Base-by-base conservation (phyloP, 768 basidiomycete species). In the Termitomyces sp. region DNA sequence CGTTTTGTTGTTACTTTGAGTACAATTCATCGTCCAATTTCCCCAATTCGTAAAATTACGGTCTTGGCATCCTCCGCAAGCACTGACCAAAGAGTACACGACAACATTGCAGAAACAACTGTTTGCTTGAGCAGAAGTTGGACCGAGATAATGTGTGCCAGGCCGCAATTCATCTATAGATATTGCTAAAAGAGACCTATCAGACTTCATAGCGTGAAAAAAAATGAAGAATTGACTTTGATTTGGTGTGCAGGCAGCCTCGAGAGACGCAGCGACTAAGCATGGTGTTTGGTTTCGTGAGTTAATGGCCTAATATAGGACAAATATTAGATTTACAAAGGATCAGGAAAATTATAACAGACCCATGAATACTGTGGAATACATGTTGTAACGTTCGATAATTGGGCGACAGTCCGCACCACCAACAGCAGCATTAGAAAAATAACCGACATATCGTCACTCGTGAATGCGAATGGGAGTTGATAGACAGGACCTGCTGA, bases 61-160 rank as follows among this genome's bases (percentile, higher is more conserved):
- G 30, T 70, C 70, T 67, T 88, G 87, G 64, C 87, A 88, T 33
- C 71, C 72, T 32, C 77, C 84, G 63, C 87, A 88, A 1, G 86
- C 86, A 53, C 79, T 81, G 30, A 87, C 69, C 55, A 82, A 57
- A 12, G 77, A 80, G 63, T 88, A 88, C 32, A 79, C 78, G 20
- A 87, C 79, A 1, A 82, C 75, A 65, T 77, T 87, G 64, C 87
- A 88, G 58, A 68, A 63, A 62, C 87, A 88, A 3, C 60, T 46
- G 55, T 76, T 72, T 8, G 78, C 77, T 23, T 70, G 40, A 0
- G 58, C 52, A n/a, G 63, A 54, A 2, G 58, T 60, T 5, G 83
- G 82, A 1, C 77, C 78, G 14, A 69, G 57, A 63, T 85, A 85
- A 60, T 79, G 74, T 14, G 64, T 74, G 36, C 57, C 63, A 0